Evolutionary conservation across 2,329 filamentous ascomycete species (phyloP).

Genomic region (Beauveria sp.): DNA sequence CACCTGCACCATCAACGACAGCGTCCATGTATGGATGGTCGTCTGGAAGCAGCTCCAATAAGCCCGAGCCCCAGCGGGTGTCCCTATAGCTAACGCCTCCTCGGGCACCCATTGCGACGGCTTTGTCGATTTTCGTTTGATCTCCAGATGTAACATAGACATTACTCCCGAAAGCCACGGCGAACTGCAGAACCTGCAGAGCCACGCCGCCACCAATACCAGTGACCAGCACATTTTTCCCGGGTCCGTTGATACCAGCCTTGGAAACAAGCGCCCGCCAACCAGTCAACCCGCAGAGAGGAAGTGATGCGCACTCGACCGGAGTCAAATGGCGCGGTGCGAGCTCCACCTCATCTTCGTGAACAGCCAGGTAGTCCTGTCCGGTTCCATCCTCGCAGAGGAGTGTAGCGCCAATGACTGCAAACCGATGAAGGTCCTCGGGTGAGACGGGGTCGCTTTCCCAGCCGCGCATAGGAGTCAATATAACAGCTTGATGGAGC

Average conservation of each 20-base stretch:
- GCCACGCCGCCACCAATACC: slow-evolving; percentile 93
- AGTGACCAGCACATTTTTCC: slow-evolving; percentile 74
- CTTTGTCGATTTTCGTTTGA: slow-evolving; percentile 66
- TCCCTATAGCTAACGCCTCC: slow-evolving; percentile 78
- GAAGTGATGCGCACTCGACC: slow-evolving; percentile 74
- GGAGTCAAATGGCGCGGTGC: slow-evolving; percentile 65
- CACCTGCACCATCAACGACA: slow-evolving; percentile 85
- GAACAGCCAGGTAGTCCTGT: slow-evolving; percentile 64
- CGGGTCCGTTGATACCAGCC: slow-evolving; percentile 52
- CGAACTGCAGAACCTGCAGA: slow-evolving; percentile 73
- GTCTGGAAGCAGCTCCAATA: slow-evolving; percentile 53
- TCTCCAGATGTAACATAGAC: slow-evolving; percentile 75
- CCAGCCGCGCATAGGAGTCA: slow-evolving; percentile 78
- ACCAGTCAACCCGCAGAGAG: slow-evolving; percentile 76
- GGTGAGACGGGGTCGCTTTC: slow-evolving; percentile 62
- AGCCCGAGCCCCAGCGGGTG: slow-evolving; percentile 71
- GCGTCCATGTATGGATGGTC: slow-evolving; percentile 68
- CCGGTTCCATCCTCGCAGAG: slow-evolving; percentile 55
- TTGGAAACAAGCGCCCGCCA: slow-evolving; percentile 84
- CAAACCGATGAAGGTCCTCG: slow-evolving; percentile 52
- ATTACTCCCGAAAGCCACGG: slow-evolving; percentile 62
- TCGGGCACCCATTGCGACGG: slow-evolving; percentile 62
- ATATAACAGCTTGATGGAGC: slow-evolving; percentile 61
- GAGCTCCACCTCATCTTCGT: slow-evolving; percentile 65
- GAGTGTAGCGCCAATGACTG: slow-evolving; percentile 63